A percentile compares a stretch with the other conserved stretches of the same genome.
These are phyloP conservation scores for Phytophthora multivora DNA, from an alignment of 352 stramenopile genomes.

Conservation along the genomic window DNA sequence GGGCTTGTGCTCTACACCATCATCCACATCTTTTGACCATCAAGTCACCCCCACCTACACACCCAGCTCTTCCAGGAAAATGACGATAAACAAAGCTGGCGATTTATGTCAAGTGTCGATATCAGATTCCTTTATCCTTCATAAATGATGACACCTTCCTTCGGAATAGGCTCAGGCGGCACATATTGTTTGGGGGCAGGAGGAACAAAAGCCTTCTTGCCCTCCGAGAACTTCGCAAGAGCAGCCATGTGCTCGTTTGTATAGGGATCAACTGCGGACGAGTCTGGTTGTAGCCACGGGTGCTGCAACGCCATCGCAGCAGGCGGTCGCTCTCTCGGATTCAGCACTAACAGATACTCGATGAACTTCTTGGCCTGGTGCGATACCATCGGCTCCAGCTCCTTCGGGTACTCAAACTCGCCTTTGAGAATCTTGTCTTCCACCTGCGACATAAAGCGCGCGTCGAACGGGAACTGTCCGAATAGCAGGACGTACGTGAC, in stretches of 20 bases:
- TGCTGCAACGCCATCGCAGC: slow-evolving; percentile 69
- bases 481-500: slow-evolving; percentile 79
- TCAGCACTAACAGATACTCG: slow-evolving; percentile 68
- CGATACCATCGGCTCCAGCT: slow-evolving; percentile 60
- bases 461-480: slow-evolving; percentile 76
- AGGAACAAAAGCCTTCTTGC: slow-evolving; percentile 42
- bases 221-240: slow-evolving; percentile 51
- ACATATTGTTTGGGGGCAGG: slow-evolving; percentile 23
- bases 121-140: slow-evolving; percentile 14
- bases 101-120: slow-evolving; percentile 23
- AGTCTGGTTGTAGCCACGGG: slow-evolving; percentile 67
- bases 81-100: slow-evolving; percentile 32
- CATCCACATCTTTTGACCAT: slow-evolving; percentile 71
- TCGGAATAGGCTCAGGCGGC: slow-evolving; percentile 21
- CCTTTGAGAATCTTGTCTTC: slow-evolving; percentile 83
- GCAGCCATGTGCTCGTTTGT: slow-evolving; percentile 52
- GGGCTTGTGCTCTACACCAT: slow-evolving; percentile 82
- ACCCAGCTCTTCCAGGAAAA: slow-evolving; percentile 19
- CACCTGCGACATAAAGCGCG: slow-evolving; percentile 80
- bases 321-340: slow-evolving; percentile 61
- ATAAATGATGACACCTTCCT: slow-evolving; percentile 30
- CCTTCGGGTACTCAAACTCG: slow-evolving; percentile 58
- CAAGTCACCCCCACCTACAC: slow-evolving; percentile 13
- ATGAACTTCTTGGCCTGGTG: slow-evolving; percentile 79
- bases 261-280: slow-evolving; percentile 37